These are phyloP conservation scores for Pilatotrama ljubarskyi DNA, from an alignment of 768 basidiomycete species.

Conservation along the genomic window DNA sequence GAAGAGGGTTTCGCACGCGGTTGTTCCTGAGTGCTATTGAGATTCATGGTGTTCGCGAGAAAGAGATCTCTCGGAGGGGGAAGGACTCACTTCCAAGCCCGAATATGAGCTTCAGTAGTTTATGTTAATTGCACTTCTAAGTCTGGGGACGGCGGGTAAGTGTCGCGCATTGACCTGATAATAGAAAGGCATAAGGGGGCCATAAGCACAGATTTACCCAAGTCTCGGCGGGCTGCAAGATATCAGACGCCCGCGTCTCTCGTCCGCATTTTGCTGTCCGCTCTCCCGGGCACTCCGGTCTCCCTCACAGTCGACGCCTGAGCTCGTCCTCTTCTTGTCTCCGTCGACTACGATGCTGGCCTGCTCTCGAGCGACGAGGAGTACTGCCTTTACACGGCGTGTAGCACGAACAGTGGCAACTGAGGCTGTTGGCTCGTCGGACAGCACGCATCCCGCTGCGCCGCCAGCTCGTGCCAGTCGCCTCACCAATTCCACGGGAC, in stretches of 20 bases:
- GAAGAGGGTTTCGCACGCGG: neutral
- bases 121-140: too few relatives aligned
- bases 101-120: too few relatives aligned
- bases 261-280: neutral
- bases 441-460: neutral
- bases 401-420: slow-evolving; percentile 3
- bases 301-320: neutral
- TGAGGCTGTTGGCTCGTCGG: neutral
- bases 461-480: too few relatives aligned
- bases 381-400: neutral
- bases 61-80: too few relatives aligned
- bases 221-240: neutral
- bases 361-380: neutral
- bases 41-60: neutral
- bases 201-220: too few relatives aligned
- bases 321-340: neutral
- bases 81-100: too few relatives aligned
- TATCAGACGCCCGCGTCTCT: neutral
- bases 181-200: too few relatives aligned
- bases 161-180: too few relatives aligned
- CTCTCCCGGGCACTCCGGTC: too few relatives aligned
- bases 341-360: slow-evolving; percentile 7
- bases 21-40: too few relatives aligned
- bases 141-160: too few relatives aligned
- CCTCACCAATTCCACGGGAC: neutral